Evolutionary conservation across 371 early-diverging fungal species (phyloP), one percentile per base, ranked within the genome.

Genomic region (Apophysomyces variabilis): DNA sequence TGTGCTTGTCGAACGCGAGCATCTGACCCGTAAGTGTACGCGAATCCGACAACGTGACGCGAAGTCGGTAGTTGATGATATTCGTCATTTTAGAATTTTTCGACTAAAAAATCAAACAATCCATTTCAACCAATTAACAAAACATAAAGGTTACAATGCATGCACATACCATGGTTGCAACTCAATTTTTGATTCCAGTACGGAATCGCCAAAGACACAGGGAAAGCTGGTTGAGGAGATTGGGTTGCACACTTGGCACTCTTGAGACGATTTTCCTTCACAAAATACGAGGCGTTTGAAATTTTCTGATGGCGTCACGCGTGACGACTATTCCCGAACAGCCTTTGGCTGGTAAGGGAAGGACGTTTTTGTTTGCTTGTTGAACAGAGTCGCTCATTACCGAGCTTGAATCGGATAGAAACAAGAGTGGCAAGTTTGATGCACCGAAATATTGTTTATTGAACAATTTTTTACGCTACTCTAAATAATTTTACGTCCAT

Each of bases 1-100:
- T 97, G 80, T 97, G 95, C 74, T 94, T 96, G 79, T 99, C 99
- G 71, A 96, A 99, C 21, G 99, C 98, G 56, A 98, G 86, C 96
- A 99, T 95, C 70, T 97, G 95, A 38, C 99, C 99, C 7, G 96
- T 90, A 70, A 99, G 77, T 7, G 89, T 88, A 67, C 98, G 91
- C 61, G 95, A 92, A 79, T 99, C 99, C 45, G 88, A 83, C 67
- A 97, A 77, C 47, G 95, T 96, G 71, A 99, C 88, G 68, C 95
- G 89, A 69, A 99, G 91, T 62, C 96, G 90, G 85, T 95, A 93
- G 87, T 98, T 97, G 80, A 98, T 89, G 65, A 97, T 89, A 68
- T 87, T 88, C 79, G 95, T 86, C 91, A 98, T 95, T 85, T 93
- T 94, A 26, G 90, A 88, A 71, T 87, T 89, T 77, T 91, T 93